Evolutionary conservation across 2,329 filamentous ascomycete genomes (phyloP), one percentile per base, ranked within the genome.

Genomic region (Allantophomopsis lycopodina): DNA sequence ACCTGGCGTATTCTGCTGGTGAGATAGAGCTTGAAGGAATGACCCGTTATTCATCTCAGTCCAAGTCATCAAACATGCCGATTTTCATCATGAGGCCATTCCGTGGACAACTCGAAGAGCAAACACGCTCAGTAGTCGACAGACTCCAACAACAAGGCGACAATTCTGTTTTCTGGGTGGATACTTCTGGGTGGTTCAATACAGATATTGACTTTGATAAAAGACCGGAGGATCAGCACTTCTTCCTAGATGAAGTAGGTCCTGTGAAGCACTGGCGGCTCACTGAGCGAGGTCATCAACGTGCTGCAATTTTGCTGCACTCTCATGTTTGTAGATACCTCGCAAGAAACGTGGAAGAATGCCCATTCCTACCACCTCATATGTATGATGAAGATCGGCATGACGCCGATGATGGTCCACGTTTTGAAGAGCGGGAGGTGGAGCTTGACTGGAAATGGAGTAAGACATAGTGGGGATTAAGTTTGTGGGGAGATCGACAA

Each of bases 101-200:
- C 33, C 48, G 51, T 31, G 55, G 58, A 5, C 46, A 56, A 32
- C 49, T 57, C 6, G 51, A 55, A 39, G 50, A 53, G 38, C 48
- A 52, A 31, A 58, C 59, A 7, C 52, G 52, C 36, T 50, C 51
- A 13, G 53, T 57, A 3, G 57, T 58, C 12, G 47, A 55, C 33
- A 48, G 50, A 16, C 42, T 61, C 32, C 51, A 53, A 31, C 48
- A 44, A 13, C 51, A 59, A 7, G 59, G 60, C 4, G 60, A 60
- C 40, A 53, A 47, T 17, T 47, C 50, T 2, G 49, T 59, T 2
- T 60, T 56, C 40, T 60, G 59, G 57, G 51, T 62, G 20, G 60
- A 61, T 42, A 62, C 59, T 6, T 57, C 57, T 5, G 58, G 58
- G 11, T 61, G 60, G 58, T 46, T 62, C 7, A 49, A 60, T 21